Evolutionary conservation across 306 rosid species (phyloP), one percentile per base, ranked within the genome.

Genomic region (Nissolia schottii): DNA sequence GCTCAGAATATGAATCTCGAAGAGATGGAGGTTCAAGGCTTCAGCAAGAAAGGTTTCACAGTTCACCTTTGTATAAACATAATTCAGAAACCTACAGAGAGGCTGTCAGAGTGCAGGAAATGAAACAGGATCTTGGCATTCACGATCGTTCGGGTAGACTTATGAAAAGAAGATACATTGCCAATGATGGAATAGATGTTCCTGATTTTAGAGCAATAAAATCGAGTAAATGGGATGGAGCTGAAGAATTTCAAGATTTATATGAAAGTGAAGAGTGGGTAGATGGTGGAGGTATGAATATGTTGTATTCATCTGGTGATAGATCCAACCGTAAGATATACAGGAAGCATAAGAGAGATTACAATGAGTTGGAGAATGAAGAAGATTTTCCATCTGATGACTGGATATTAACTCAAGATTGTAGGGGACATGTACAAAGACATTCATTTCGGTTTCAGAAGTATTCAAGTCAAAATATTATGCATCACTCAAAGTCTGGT

Each of bases 261-360:
- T 81, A 83, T 48, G 87, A 87, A 70, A 77, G 58, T 83, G 94
- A 75, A 80, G 88, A 84, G 70, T 90, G 92, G 97, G 67, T 78
- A 22, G 85, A 74, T 32, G 85, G 78, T 54, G 93, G 85, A 65
- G 90, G 82, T 63, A 81, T 53, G 67, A 76, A 71, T 70, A 71
- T 28, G 70, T 10, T 56, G 57, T 78, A 83, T 87, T 66, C 82
- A 40, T 76, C 87, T 56, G 71, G 77, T 65, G 72, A 76, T 79
- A 75, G 77, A 82, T 81, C 54, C 79, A 84, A 81, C 64, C 84
- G 27, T 61, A 77, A 67, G 68, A 70, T 80, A 64, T 80, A 81
- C 75, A 70, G 77, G 68, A 89, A 84, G 76, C 32, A 78, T 53
- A 80, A 77, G 80, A 87, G 85, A 71, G 78, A 76, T 63, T 73